Base-by-base conservation (phyloP, 768 basidiomycete genomes). In the Chalciporus sphaerocephalus region DNA sequence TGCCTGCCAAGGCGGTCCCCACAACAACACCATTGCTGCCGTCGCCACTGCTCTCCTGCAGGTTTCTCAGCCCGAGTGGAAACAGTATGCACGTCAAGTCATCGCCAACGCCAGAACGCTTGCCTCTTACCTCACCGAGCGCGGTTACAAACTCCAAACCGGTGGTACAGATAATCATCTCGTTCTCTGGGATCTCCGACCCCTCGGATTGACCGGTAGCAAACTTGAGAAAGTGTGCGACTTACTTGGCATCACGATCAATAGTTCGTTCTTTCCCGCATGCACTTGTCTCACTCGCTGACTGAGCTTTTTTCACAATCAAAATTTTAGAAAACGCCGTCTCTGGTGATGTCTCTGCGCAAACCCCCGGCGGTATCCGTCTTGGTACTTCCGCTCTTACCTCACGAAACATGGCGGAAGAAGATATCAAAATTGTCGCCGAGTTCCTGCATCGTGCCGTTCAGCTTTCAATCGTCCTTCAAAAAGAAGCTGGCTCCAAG, bases 201-300 rank as follows among this genome's bases (percentile, higher is more conserved):
- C 96, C 23, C 76, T 96, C 52, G 88, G 91, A 39, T 73, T 98
- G 63, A 97, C 96, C n/a, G 96, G 96, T 40, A 89, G 85, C 75
- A 98, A 98, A 72, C 83, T 99, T 47, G 95, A 97, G 77, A 97
- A 96, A 76, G 81, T 99, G 56, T 96, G 96, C 68, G 95, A 98
- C 65, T 76, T 96, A 40, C 82, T 92, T 67, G 92, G 92, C 47
- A 96, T 98, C 65, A 97, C 94, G 24, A 92, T 97, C 70, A 92
- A 93, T 74, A 92, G 89, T 91, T 55, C 57, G 87, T 69, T 23
- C 3, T 25, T 38, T 20, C 12, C 40, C 22, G 5, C 28, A 30
- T 15, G 32, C 2, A 18, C 40, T 15, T 38, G 13, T 53, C 37
- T 40, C 46, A 27, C 9, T n/a, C 15, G 18, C 33, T 3, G 23